Evolutionary conservation across 2,329 filamentous ascomycete species (phyloP).

Genomic region (Xylariaceae sp.): DNA sequence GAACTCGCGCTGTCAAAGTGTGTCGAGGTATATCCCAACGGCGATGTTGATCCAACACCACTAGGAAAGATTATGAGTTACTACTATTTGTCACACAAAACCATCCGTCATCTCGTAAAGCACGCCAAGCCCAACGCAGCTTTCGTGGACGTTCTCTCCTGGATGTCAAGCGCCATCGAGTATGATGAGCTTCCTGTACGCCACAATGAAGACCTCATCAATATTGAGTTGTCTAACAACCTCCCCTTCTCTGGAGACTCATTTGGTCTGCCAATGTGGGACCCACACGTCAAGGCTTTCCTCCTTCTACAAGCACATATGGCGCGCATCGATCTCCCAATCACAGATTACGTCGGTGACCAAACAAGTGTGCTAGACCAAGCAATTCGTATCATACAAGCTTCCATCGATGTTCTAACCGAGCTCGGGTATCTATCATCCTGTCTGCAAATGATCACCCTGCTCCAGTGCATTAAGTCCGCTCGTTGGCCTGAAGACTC

Average conservation of each 20-base stretch:
- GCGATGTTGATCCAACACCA: constrained; percentile 84
- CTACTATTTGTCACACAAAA: constrained; percentile 96
- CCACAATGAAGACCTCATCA: constrained; percentile 98
- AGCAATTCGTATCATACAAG: constrained; percentile 94
- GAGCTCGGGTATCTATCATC: constrained; percentile 82
- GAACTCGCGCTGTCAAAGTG: constrained; percentile 85
- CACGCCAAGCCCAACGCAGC: constrained; percentile 72
- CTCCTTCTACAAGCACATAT: constrained; percentile 92
- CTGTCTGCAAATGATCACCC: constrained; percentile 74
- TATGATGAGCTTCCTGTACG: constrained; percentile 97
- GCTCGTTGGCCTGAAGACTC: constrained; percentile 87
- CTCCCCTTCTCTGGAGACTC: constrained; percentile 61
- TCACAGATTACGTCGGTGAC: constrained; percentile 95
- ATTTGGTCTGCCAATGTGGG: constrained; percentile 89
- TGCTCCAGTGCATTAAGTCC: constrained; percentile 90
- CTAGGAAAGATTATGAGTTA: constrained; percentile 99
- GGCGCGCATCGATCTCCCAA: constrained; percentile 86
- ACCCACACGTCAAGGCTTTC: constrained; percentile 96
- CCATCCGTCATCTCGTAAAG: constrained; percentile 78
- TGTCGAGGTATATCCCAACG: constrained; percentile 77
- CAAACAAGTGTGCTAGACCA: constrained; percentile 89
- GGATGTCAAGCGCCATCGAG: constrained; percentile 92
- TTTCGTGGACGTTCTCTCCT: constrained; percentile 80
- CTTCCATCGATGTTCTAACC: constrained; percentile 87
- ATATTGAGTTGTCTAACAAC: constrained; percentile 80